Percentiles rank a stretch among this genome's conserved stretches.
Evolutionary conservation across 1,284 basidiomycete species (phyloP).

Genomic region (Takashimella koratensis): DNA sequence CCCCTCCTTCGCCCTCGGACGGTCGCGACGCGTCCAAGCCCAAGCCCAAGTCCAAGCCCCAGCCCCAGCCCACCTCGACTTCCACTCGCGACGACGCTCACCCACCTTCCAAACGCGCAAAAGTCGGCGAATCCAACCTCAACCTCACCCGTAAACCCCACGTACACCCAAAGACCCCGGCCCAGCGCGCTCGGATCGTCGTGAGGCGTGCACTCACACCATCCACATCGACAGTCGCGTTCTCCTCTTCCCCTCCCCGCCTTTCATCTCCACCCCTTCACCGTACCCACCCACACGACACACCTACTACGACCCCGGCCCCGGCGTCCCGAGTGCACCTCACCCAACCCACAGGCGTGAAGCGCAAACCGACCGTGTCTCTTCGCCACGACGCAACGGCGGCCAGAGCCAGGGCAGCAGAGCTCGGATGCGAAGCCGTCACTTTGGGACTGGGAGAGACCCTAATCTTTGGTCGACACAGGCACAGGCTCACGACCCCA

Average conservation of each 20-base stretch:
- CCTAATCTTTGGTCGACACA: constrained; percentile 41
- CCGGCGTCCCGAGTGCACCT: too few relatives aligned
- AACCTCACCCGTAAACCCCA: neutral
- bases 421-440: constrained; percentile 6
- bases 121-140: too few relatives aligned
- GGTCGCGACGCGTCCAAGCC: too few relatives aligned
- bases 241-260: constrained; percentile 36
- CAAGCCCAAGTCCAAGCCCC: too few relatives aligned
- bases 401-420: neutral
- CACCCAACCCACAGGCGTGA: too few relatives aligned
- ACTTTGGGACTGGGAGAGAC: constrained; percentile 18
- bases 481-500: constrained; percentile 9
- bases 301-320: too few relatives aligned
- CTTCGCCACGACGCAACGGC: neutral
- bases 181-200: neutral
- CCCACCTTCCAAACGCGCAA: too few relatives aligned
- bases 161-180: neutral
- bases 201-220: constrained; percentile 23
- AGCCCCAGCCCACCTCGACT: too few relatives aligned
- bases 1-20: too few relatives aligned
- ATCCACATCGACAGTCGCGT: constrained; percentile 41
- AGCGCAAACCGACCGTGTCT: too few relatives aligned
- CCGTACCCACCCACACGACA: constrained; percentile 10
- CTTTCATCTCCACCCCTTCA: constrained; percentile 11
- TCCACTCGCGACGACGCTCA: too few relatives aligned